Evolutionary conservation across 2,329 filamentous ascomycete species (phyloP).

Genomic region (Cladosporium sp.): DNA sequence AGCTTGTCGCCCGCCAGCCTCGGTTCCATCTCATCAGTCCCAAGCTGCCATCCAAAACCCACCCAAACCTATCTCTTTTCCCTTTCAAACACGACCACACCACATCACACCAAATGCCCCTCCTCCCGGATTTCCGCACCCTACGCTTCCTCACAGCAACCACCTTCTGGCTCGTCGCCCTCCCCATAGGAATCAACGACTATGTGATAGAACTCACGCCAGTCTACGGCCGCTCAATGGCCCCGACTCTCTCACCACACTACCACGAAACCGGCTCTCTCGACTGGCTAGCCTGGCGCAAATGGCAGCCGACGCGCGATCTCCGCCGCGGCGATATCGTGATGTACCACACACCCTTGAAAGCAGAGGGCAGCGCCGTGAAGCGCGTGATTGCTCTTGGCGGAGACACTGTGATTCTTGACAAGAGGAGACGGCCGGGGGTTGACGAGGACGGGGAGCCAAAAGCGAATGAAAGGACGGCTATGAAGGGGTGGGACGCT

Average conservation of each 20-base stretch:
- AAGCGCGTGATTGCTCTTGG: constrained; percentile 81
- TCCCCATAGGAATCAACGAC: constrained; percentile 33
- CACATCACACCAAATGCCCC: too few species aligned
- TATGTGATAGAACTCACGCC: constrained; percentile 34
- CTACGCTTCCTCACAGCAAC: neutral
- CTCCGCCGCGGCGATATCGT: constrained; percentile 43
- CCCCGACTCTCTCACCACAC: constrained; percentile 42
- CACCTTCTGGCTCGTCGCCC: constrained; percentile 9
- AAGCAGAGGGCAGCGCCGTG: constrained; percentile 66
- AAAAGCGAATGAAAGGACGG: constrained; percentile 32
- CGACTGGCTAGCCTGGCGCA: constrained; percentile 38
- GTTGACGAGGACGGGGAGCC: constrained; percentile 19
- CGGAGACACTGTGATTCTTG: constrained; percentile 70
- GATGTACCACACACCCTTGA: constrained; percentile 52
- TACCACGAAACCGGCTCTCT: constrained; percentile 35
- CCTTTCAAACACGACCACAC: too few species aligned
- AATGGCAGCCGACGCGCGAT: constrained; percentile 22
- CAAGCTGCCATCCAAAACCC: too few species aligned
- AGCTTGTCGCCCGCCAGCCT: too few species aligned
- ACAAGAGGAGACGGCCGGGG: constrained; percentile 33
- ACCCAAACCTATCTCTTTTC: too few species aligned
- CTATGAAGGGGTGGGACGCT: constrained; percentile 25
- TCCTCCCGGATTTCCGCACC: neutral
- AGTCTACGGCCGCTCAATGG: constrained; percentile 42
- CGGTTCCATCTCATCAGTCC: too few species aligned